A percentile compares a stretch with the other conserved stretches of the same genome.
Evolutionary conservation across 805 yeast species (phyloP).

Genomic region (Helenozyma baotianmanensis): DNA sequence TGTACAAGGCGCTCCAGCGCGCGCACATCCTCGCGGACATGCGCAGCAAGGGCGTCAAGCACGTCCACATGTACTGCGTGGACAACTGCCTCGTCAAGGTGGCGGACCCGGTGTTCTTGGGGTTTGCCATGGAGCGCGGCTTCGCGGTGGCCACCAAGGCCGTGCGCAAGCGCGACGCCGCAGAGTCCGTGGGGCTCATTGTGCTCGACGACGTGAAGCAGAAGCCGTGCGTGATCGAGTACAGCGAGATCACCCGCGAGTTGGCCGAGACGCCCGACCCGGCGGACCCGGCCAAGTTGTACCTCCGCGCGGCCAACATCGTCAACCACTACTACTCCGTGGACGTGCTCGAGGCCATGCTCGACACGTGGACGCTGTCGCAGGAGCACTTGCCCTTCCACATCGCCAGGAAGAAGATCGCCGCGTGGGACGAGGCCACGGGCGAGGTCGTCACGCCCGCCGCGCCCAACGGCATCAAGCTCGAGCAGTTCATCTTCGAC

Average conservation of each 20-base stretch:
- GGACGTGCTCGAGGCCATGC: slow-evolving; percentile 53
- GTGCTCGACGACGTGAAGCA: slow-evolving; percentile 56
- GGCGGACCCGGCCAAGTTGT: slow-evolving; percentile 47
- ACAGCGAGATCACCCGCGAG: slow-evolving; percentile 79
- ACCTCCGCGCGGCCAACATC: slow-evolving; percentile 90
- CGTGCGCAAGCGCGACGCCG: slow-evolving; percentile 85
- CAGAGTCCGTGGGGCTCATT: slow-evolving; percentile 88
- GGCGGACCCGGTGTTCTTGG: slow-evolving; percentile 88
- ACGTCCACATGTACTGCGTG: slow-evolving; percentile 94
- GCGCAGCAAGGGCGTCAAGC: slow-evolving; percentile 63
- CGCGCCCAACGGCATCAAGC: slow-evolving; percentile 83
- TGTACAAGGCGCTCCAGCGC: slow-evolving; percentile 74
- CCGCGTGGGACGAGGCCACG: slow-evolving; percentile 44
- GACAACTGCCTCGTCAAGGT: slow-evolving; percentile 89
- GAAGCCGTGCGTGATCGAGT: slow-evolving; percentile 88
- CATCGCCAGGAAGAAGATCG: slow-evolving; percentile 87
- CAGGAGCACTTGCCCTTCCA: slow-evolving; percentile 81
- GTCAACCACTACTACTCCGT: slow-evolving; percentile 95
- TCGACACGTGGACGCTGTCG: slow-evolving; percentile 68
- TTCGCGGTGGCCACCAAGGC: slow-evolving; percentile 87
- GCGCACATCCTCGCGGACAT: slow-evolving; percentile 69
- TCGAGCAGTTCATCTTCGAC: slow-evolving; percentile 96
- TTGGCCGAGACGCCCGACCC: slow-evolving; percentile 64
- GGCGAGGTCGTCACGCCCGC: slow-evolving; percentile 56
- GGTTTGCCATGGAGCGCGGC: slow-evolving; percentile 66